Percentiles rank a stretch among this genome's conserved stretches.
phyloP scores from a whole-genome alignment of 2,329 filamentous ascomycete genomes.

The Laburnicola sp. region DNA sequence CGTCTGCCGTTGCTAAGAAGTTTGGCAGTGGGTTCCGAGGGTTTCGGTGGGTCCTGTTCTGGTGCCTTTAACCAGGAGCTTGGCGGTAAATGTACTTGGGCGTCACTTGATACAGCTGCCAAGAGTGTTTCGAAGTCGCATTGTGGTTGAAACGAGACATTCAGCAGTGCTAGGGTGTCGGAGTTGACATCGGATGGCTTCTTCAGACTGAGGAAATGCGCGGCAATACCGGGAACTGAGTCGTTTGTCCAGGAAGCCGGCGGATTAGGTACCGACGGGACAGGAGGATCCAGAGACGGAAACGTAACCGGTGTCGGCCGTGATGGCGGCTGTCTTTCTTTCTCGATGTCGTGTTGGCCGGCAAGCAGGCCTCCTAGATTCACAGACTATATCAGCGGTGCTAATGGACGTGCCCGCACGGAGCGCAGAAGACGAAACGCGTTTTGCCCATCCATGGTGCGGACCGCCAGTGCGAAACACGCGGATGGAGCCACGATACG shows the following conservation, averaged over 20 bases:
- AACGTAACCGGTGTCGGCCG: conserved; percentile 57
- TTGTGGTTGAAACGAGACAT: conserved; percentile 45
- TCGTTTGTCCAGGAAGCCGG: conserved; percentile 39
- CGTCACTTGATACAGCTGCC: conserved; percentile 34
- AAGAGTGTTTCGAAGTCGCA: conserved; percentile 48
- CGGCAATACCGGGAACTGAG: conserved; percentile 46
- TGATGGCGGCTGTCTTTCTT: conserved; percentile 53
- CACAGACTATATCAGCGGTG: conserved; percentile 32
- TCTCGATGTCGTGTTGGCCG: conserved; percentile 44
- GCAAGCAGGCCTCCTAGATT: conserved; percentile 42
- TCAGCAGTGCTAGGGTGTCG: conserved; percentile 48
- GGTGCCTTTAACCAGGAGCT: conserved; percentile 37
- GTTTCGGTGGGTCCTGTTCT: conserved; percentile 32
- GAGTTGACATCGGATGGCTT: conserved; percentile 48
- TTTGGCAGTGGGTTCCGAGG: conserved; percentile 30
- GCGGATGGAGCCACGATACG: conserved; percentile 10
- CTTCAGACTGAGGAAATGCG: conserved; percentile 49
- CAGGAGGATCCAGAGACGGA: conserved; percentile 50
- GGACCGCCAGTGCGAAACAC: conserved; percentile 25
- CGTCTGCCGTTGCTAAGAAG: conserved; percentile 54
- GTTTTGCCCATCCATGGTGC: conserved; percentile 22
- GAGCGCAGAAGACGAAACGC: conserved; percentile 31
- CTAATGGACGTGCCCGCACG: conserved; percentile 27
- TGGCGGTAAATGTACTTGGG: conserved; percentile 45
- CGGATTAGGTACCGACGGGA: conserved; percentile 27